phyloP scores from a whole-genome alignment of 805 yeast genomes.

The Saturnispora diversa region DNA sequence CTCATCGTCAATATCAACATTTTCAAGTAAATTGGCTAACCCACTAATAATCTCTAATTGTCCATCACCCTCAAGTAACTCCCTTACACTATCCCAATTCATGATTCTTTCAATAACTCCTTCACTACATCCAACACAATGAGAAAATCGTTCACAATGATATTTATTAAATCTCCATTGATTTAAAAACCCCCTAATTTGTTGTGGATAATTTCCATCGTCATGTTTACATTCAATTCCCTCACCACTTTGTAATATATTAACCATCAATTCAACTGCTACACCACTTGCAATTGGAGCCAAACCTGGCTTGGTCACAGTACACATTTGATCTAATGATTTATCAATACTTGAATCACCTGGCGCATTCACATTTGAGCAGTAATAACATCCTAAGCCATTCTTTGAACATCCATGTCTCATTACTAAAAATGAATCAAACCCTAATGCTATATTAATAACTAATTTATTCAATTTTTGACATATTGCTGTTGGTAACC shows the following conservation, averaged over 20 bases:
- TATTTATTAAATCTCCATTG: slow-evolving; percentile 57
- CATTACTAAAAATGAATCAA: slow-evolving; percentile 89
- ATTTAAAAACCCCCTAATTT: slow-evolving; percentile 77
- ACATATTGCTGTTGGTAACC: slow-evolving; percentile 92
- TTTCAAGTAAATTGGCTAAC: slow-evolving; percentile 58
- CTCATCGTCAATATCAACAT: slow-evolving; percentile 43
- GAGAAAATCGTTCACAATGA: slow-evolving; percentile 60
- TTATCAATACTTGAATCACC: slow-evolving; percentile 78
- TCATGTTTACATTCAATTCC: slow-evolving; percentile 1
- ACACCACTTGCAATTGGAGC: slow-evolving; percentile 81
- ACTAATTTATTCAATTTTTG: slow-evolving; percentile 61
- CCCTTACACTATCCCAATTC: slow-evolving; percentile 69
- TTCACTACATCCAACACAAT: slow-evolving; percentile 83
- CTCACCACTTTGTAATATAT: slow-evolving; percentile 35
- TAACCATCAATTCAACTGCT: slow-evolving; percentile 76
- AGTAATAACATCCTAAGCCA: slow-evolving; percentile 81
- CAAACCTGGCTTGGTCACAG: slow-evolving; percentile 95
- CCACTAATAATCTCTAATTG: slow-evolving; percentile 79
- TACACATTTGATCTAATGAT: slow-evolving; percentile 96
- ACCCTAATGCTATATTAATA: slow-evolving; percentile 90
- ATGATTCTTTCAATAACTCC: slow-evolving; percentile 46
- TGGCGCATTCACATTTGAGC: slow-evolving; percentile 95
- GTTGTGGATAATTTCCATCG: slow-evolving; percentile 63
- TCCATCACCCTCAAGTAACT: slow-evolving; percentile 56
- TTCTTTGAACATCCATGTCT: slow-evolving; percentile 60